Evolutionary conservation across 805 yeast genomes (phyloP), one percentile per base, ranked within the genome.

Genomic region (Yarrowia divulgata): DNA sequence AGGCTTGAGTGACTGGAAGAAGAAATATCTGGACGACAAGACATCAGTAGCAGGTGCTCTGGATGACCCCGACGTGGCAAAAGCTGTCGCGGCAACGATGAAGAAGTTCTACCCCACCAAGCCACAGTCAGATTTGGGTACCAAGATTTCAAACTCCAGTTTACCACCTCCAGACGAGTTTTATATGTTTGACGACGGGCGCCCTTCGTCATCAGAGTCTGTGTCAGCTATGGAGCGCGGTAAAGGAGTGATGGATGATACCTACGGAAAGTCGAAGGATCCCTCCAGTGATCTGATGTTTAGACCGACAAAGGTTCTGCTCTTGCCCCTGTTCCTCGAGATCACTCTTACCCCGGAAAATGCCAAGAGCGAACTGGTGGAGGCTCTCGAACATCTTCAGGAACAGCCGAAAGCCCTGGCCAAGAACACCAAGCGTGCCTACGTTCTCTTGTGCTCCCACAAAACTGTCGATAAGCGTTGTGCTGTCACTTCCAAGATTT

Each of bases 401-500:
- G 34, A 42, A 67, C 50, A 13, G 12, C 55, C 50, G 29, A 37
- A 32, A 13, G 43, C 8, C 46, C 23, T 64, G 32, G 37, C 58
- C n/a, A 45, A 55, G 23, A 50, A 52, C 23, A 18, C 37, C 8
- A 60, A 54, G 8, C 66, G 69, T 29, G 64, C 69, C 10, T 74
- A 70, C 73, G 82, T 94, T 1, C 84, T 95, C 62, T 78, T 95
- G 66, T 94, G 99, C 75, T 93, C 98, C 0, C 99, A 94, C 78
- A 83, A 84, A 63, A 91, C 96, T 12, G 87, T 98, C 77, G 99
- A 94, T 77, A 93, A 92, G 77, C 82, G 94, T 71, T 94, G 99
- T 79, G 98, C 97, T 62, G 82, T 92, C 58, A 91, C 98, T 1
- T 98, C 98, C 0, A 98, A 98, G 14, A 84, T 91, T 45, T 84